Base-by-base conservation (phyloP, 2,329 filamentous ascomycete genomes). In the Paradendryphiella salina region DNA sequence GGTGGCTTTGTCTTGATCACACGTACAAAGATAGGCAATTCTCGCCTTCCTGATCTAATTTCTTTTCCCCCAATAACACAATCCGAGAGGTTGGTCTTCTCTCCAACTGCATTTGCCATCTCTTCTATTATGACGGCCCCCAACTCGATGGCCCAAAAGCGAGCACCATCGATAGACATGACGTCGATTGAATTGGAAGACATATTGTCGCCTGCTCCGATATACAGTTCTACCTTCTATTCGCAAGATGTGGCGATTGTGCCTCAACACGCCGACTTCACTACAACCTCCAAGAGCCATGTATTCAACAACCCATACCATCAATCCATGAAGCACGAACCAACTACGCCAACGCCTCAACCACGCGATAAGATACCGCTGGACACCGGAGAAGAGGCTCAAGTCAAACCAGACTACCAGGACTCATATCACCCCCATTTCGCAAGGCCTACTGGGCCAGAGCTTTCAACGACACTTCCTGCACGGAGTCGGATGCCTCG, bases 161-260 rank as follows among this genome's bases (percentile, higher is more conserved):
- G 53, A 49, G 42, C 46, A 39, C 39, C 35, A 6, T 60, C 57
- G 8, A 46, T 52, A 21, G 54, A 65, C 45, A 60, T 65, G 14
- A 37, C 53, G 23, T 57, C 52, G 7, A 44, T 52, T 20, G 47
- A 57, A 11, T 33, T 38, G 36, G 49, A 48, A n/a, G 18, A 43
- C 20, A 26, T 46, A n/a, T 38, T 20, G 6, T 66, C 61, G 6
- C 63, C 64, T 28, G 56, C 63, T 26, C 64, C 64, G 35, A 53
- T 59, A n/a, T 67, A 67, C 49, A 53, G 42, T 9, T 61, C 60
- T 10, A 57, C 57, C 17, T 56, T 60, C 32, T 21, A 53, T 32
- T 36, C 35, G 9, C 29, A 49, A 42, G 15, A 21, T 15, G 29
- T 29, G 45, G 28, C 15, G 28, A 17, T 28, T 31, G 42, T 31